Percentiles rank a stretch among this genome's conserved stretches.
These are phyloP conservation scores for Phytophthora pinifolia DNA, from an alignment of 352 stramenopile genomes.

Conservation along the genomic window DNA sequence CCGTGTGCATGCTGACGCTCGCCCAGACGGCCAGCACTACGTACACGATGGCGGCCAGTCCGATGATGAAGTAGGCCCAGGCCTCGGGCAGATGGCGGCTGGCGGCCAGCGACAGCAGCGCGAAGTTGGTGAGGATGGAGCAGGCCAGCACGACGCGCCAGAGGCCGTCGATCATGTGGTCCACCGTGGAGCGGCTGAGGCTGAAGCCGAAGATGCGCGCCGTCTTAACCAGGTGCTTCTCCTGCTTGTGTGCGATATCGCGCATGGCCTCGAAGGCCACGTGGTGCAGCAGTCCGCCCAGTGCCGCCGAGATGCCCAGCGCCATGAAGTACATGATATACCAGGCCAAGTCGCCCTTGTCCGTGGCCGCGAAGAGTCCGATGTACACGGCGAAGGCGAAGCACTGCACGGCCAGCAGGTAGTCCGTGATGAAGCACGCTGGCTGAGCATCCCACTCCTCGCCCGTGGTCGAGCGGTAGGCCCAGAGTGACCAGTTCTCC, in stretches of 20 bases:
- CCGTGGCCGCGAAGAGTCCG: constrained; percentile 60
- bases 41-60: constrained; percentile 62
- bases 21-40: constrained; percentile 74
- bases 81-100: constrained; percentile 72
- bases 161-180: constrained; percentile 68
- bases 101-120: constrained; percentile 71
- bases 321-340: constrained; percentile 89
- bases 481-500: constrained; percentile 81
- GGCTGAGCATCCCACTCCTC: constrained; percentile 88
- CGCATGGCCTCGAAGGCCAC: constrained; percentile 77
- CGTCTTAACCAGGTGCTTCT: constrained; percentile 62
- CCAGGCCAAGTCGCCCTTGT: constrained; percentile 58
- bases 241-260: constrained; percentile 71
- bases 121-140: constrained; percentile 87
- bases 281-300: constrained; percentile 82
- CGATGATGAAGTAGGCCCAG: constrained; percentile 81
- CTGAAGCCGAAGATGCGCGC: constrained; percentile 74
- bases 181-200: constrained; percentile 68
- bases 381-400: constrained; percentile 83
- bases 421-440: constrained; percentile 89
- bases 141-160: constrained; percentile 84
- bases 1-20: constrained; percentile 79
- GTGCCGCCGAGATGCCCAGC: constrained; percentile 73
- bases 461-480: constrained; percentile 67
- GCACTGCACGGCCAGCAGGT: constrained; percentile 80